Conservation (phyloP, 1,284 basidiomycete genomes). For the Mixia osmundae region DNA sequence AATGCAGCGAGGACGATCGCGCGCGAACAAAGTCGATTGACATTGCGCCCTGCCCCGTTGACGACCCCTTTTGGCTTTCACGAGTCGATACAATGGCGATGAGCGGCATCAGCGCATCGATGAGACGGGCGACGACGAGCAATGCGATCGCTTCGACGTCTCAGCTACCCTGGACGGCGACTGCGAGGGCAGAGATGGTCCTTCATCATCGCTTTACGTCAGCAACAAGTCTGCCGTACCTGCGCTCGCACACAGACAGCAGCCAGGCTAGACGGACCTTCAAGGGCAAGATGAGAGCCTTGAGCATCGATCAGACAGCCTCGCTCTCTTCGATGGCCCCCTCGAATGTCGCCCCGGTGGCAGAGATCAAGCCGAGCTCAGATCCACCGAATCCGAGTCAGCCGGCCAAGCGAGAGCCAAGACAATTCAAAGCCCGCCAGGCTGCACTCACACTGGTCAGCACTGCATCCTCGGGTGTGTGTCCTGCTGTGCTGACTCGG, state of each 20-base stretch:
- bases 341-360: slow-evolving; percentile 2
- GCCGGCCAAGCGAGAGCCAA: slow-evolving; percentile 3
- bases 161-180: neutral
- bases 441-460: slow-evolving; percentile 54
- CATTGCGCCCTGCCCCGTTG: too few relatives aligned
- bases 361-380: neutral
- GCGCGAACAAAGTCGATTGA: too few relatives aligned
- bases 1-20: too few relatives aligned
- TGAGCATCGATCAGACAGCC: slow-evolving; percentile 12
- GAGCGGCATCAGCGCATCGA: slow-evolving; percentile 6
- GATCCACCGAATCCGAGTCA: neutral
- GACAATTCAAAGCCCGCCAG: slow-evolving; percentile 53
- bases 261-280: too few relatives aligned
- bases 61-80: too few relatives aligned
- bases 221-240: too few relatives aligned
- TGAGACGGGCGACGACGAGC: neutral
- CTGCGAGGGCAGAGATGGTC: slow-evolving; percentile 1
- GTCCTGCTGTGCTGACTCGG: neutral
- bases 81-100: too few relatives aligned
- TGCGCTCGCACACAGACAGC: too few relatives aligned
- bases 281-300: too few relatives aligned
- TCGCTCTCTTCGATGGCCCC: slow-evolving; percentile 4
- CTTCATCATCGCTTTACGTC: too few relatives aligned
- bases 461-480: neutral
- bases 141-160: slow-evolving; percentile 1